phyloP scores from a whole-genome alignment of 345 rosid genomes.

The Arabis hirsuta region DNA sequence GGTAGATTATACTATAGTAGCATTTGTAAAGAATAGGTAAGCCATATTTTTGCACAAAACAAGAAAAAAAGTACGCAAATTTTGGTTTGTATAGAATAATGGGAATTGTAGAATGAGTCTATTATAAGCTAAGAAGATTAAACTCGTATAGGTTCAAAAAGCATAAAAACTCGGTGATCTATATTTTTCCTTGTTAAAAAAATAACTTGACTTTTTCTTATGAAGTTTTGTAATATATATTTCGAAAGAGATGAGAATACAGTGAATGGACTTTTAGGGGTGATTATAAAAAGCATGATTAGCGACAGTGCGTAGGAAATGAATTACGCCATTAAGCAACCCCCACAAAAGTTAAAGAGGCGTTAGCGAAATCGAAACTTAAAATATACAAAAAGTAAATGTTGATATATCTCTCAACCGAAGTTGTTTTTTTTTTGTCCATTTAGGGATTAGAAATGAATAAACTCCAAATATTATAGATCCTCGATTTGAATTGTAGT shows the following conservation, averaged over 20 bases:
- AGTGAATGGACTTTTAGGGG: conserved; percentile 40
- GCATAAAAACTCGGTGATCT: conserved; percentile 5
- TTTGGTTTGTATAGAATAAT: not conserved
- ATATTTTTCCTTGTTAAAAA: not conserved
- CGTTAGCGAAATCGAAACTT: conserved; percentile 15
- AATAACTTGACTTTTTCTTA: not conserved
- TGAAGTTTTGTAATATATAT: conserved; percentile 19
- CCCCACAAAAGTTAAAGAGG: not conserved
- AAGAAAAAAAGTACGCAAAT: no score
- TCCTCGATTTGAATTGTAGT: conserved; percentile 2
- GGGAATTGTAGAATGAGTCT: not conserved
- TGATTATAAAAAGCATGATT: conserved; percentile 39
- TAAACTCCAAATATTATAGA: conserved; percentile 24
- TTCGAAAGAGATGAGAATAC: conserved; percentile 33
- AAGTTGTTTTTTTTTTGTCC: conserved; percentile 6
- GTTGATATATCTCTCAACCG: not conserved
- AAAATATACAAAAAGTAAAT: not conserved
- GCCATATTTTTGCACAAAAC: not conserved
- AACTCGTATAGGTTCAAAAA: conserved; percentile 3
- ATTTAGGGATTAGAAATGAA: conserved; percentile 17
- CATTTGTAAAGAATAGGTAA: conserved; percentile 2
- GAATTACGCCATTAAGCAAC: conserved; percentile 36
- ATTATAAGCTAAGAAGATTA: not conserved
- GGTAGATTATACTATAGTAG: not conserved
- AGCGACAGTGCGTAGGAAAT: conserved; percentile 40